Evolutionary conservation across 495 filamentous ascomycete genomes (phyloP).

Genomic region (Tuber aestivum): DNA sequence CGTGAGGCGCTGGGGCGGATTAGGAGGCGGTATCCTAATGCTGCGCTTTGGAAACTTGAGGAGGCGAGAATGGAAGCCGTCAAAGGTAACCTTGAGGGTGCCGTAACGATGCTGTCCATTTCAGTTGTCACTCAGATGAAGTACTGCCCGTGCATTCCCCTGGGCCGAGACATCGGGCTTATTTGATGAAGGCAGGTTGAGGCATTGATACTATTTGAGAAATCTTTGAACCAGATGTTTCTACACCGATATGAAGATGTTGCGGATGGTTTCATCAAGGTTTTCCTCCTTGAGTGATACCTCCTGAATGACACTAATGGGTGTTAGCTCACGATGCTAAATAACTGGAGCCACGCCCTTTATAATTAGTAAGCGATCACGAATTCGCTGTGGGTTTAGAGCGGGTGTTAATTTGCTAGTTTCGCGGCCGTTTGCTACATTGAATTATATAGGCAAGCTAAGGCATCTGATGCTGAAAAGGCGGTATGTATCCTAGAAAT

Average conservation of each 20-base stretch:
- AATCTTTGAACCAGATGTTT: slow-evolving; percentile 72
- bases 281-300: slow-evolving; percentile 34
- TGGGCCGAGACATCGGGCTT: slow-evolving; percentile 7
- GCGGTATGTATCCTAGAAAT: slow-evolving; percentile 37
- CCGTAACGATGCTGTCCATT: slow-evolving; percentile 57
- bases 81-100: slow-evolving; percentile 60
- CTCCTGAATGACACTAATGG: slow-evolving; percentile 21
- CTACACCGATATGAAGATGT: slow-evolving; percentile 65
- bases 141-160: slow-evolving; percentile 55
- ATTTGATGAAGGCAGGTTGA: slow-evolving; percentile 45
- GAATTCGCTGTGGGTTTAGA: neutral
- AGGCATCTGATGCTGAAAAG: slow-evolving; percentile 50
- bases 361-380: slow-evolving; percentile 62
- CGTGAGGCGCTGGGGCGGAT: slow-evolving; percentile 63
- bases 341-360: slow-evolving; percentile 82
- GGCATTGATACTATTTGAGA: slow-evolving; percentile 61
- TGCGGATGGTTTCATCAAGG: slow-evolving; percentile 64
- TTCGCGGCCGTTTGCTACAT: slow-evolving; percentile 72
- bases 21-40: slow-evolving; percentile 71
- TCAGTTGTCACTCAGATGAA: slow-evolving; percentile 67
- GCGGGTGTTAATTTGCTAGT: slow-evolving; percentile 25
- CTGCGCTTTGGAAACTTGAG: slow-evolving; percentile 81
- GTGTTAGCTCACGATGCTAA: slow-evolving; percentile 64
- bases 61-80: slow-evolving; percentile 73
- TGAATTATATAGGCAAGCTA: slow-evolving; percentile 66